Conservation (phyloP, 2,329 filamentous ascomycete genomes). For the Hypomyces rosellus region DNA sequence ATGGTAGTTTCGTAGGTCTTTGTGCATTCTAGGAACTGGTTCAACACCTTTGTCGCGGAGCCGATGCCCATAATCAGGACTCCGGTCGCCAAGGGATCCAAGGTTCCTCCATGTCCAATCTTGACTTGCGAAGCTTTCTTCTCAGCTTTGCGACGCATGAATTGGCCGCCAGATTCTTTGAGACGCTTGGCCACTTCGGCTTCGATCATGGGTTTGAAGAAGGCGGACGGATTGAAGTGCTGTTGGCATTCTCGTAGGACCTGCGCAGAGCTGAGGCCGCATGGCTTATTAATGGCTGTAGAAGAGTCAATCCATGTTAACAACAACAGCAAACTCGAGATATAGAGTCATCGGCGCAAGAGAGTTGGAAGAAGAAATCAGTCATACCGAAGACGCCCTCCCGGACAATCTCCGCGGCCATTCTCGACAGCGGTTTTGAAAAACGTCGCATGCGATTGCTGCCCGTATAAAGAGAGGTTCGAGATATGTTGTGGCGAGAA, state of each 20-base stretch:
- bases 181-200: constrained; percentile 51
- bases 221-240: constrained; percentile 71
- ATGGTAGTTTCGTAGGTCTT: constrained; percentile 90
- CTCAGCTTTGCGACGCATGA: constrained; percentile 50
- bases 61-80: constrained; percentile 87
- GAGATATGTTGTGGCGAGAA: constrained; percentile 36
- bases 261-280: constrained; percentile 80
- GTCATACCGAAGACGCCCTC: constrained; percentile 53
- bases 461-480: constrained; percentile 56
- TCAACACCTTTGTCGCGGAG: constrained; percentile 75
- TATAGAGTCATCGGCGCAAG: neutral
- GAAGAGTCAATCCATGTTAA: constrained; percentile 6
- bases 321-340: neutral
- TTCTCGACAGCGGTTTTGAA: constrained; percentile 33
- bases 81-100: constrained; percentile 90
- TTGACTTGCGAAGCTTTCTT: constrained; percentile 68
- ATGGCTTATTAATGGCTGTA: constrained; percentile 86
- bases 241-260: constrained; percentile 82
- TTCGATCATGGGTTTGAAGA: constrained; percentile 74
- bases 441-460: constrained; percentile 46
- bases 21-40: constrained; percentile 75
- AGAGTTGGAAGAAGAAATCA: neutral
- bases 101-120: constrained; percentile 90
- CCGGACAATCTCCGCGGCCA: constrained; percentile 47
- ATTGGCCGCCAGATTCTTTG: constrained; percentile 52